Evolutionary conservation across 2,329 filamentous ascomycete species (phyloP).

Genomic region (Scedosporium aurantiacum): DNA sequence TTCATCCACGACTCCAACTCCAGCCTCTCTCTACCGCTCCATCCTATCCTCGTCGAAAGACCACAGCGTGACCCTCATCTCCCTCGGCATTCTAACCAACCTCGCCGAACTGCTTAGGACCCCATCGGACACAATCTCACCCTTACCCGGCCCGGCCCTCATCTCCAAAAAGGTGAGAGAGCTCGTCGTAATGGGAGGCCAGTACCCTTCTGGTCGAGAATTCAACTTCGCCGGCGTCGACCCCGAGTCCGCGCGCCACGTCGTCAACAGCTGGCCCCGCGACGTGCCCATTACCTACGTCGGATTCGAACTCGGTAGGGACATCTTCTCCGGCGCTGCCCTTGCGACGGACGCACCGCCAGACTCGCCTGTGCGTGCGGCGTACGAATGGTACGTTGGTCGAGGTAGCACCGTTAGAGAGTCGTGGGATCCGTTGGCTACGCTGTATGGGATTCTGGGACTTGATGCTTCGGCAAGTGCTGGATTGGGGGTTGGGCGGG

Average conservation of each 20-base stretch:
- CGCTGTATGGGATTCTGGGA: conserved; percentile 27
- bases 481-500: neutral
- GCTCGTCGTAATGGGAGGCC: conserved; percentile 41
- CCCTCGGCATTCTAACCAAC: conserved; percentile 34
- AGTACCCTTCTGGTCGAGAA: conserved; percentile 33
- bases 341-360: conserved; percentile 21
- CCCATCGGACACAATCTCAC: conserved; percentile 25
- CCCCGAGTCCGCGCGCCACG: conserved; percentile 25
- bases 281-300: conserved; percentile 26
- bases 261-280: conserved; percentile 31
- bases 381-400: conserved; percentile 26
- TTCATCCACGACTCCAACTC: conserved; percentile 28
- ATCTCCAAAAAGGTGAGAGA: conserved; percentile 33
- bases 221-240: conserved; percentile 38
- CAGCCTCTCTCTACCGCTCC: conserved; percentile 33
- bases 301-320: conserved; percentile 31
- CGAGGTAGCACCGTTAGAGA: conserved; percentile 20
- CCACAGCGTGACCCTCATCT: conserved; percentile 31
- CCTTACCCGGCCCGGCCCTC: conserved; percentile 28
- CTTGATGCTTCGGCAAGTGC: conserved; percentile 15
- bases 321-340: conserved; percentile 26
- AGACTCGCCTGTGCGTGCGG: conserved; percentile 23
- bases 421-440: conserved; percentile 32
- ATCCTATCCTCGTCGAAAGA: conserved; percentile 26
- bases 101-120: conserved; percentile 36